Evolutionary conservation across 2,329 filamentous ascomycete species (phyloP).

Genomic region (Pseudogymnoascus verrucosus): DNA sequence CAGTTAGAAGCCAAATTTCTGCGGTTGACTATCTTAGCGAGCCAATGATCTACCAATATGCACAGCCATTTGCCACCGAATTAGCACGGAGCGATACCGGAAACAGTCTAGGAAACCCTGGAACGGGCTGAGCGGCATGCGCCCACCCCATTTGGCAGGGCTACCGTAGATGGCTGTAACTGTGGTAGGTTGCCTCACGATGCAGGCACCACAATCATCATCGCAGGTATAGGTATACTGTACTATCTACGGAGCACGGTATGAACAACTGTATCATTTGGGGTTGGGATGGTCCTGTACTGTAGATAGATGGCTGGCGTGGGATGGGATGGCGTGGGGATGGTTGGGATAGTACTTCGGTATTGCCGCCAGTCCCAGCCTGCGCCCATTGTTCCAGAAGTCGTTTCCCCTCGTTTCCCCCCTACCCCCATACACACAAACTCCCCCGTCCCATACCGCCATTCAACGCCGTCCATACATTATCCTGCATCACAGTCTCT

Average conservation of each 20-base stretch:
- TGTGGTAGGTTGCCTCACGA: neutral
- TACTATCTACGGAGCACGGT: neutral
- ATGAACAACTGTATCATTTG: neutral
- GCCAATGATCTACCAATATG: neutral
- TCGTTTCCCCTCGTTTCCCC: neutral
- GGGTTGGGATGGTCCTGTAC: neutral
- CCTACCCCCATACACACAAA: neutral
- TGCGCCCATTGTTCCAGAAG: slow-evolving; percentile 4
- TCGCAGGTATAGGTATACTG: neutral
- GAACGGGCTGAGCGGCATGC: slow-evolving; percentile 4
- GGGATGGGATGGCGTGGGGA: neutral
- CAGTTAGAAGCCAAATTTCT: neutral
- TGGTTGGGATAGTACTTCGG: slow-evolving; percentile 1
- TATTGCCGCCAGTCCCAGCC: slow-evolving; percentile 1
- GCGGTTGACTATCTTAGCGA: neutral
- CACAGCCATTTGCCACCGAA: neutral
- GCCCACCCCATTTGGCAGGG: neutral
- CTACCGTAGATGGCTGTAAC: neutral
- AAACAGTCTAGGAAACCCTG: slow-evolving; percentile 1
- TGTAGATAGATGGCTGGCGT: too few species aligned
- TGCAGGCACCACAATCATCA: neutral
- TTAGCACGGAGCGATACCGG: slow-evolving; percentile 1
- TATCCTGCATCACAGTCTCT: neutral
- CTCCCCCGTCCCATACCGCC: neutral
- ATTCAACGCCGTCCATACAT: neutral